phyloP scores from a whole-genome alignment of 164 flowering plant genomes.

The Macadamia tetraphylla region DNA sequence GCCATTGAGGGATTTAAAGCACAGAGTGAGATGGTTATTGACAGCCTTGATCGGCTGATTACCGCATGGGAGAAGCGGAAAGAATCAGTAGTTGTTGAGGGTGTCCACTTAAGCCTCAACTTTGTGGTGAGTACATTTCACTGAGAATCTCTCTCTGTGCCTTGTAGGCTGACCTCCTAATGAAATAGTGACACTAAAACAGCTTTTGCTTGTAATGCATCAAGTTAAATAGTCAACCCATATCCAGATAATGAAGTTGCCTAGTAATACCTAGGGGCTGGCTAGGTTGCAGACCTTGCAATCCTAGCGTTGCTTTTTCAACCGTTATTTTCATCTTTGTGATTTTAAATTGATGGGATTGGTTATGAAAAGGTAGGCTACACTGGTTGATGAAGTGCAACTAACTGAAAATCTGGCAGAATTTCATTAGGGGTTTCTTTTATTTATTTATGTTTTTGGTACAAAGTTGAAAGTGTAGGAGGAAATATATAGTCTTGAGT shows the following conservation, averaged over 20 bases:
- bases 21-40: conserved; percentile 96
- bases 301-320: too few species aligned
- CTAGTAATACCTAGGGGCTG: too few species aligned
- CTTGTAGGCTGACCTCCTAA: too few species aligned
- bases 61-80: conserved; percentile 91
- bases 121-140: conserved; percentile 59
- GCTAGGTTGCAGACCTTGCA: too few species aligned
- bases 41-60: conserved; percentile 85
- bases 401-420: neutral
- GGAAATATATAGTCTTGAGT: neutral
- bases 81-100: conserved; percentile 91
- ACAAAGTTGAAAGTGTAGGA: neutral
- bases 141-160: neutral
- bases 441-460: neutral
- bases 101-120: conserved; percentile 89
- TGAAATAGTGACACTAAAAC: too few species aligned
- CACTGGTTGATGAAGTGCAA: neutral
- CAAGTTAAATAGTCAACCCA: neutral
- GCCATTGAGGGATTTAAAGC: conserved; percentile 89
- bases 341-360: too few species aligned
- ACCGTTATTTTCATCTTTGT: too few species aligned
- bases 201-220: neutral
- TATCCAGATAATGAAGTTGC: too few species aligned
- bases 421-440: neutral
- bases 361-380: neutral